phyloP scores from a whole-genome alignment of 306 rosid species.

The Malus orientalis region DNA sequence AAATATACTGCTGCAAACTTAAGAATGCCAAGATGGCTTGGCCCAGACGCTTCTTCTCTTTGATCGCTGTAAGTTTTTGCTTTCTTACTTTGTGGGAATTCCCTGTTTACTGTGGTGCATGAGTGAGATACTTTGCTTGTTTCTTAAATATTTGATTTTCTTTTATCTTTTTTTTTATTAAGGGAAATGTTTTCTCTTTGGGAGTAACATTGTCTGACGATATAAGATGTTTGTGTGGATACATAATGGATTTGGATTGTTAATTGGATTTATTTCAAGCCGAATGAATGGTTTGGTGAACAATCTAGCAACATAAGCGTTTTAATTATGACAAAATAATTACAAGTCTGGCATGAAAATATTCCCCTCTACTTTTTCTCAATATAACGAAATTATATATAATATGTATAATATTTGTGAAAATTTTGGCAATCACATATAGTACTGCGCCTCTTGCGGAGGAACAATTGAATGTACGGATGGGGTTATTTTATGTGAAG shows the following conservation, averaged over 20 bases:
- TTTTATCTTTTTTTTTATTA: too few species aligned
- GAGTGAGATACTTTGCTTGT: not conserved
- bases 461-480: too few species aligned
- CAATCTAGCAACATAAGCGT: not conserved
- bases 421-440: too few species aligned
- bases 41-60: constrained; percentile 28
- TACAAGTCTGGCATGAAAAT: too few species aligned
- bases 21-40: constrained; percentile 25
- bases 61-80: constrained; percentile 22
- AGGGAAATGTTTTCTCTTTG: too few species aligned
- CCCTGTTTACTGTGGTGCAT: not conserved
- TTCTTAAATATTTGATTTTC: not conserved
- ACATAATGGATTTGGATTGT: not conserved
- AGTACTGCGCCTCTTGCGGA: too few species aligned
- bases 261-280: not conserved
- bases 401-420: too few species aligned
- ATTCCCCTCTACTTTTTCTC: too few species aligned
- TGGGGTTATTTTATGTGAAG: not conserved
- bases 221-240: not conserved
- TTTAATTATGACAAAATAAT: too few species aligned
- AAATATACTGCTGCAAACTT: constrained; percentile 21
- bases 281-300: too few species aligned
- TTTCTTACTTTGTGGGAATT: not conserved
- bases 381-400: too few species aligned
- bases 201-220: too few species aligned